A percentile compares a stretch with the other conserved stretches of the same genome.
These are phyloP conservation scores for Curvularia hawaiiensis DNA, from an alignment of 2,329 filamentous ascomycete genomes.

Conservation along the genomic window DNA sequence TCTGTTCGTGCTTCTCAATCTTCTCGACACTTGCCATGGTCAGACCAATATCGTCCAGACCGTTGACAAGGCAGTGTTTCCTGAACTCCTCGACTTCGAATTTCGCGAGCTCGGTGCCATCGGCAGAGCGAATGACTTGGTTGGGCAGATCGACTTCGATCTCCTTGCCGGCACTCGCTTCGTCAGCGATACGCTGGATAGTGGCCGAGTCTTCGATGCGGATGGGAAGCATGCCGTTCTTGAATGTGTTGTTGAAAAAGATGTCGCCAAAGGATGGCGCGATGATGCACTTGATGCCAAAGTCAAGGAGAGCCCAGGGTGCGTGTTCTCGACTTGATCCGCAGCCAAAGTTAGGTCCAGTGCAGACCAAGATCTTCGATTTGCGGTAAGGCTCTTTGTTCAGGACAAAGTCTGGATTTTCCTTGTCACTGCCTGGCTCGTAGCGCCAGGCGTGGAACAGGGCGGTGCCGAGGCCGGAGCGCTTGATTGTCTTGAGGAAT, in stretches of 20 bases:
- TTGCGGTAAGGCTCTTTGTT: slow-evolving; percentile 86
- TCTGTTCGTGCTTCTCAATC: slow-evolving; percentile 81
- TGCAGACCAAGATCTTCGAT: slow-evolving; percentile 88
- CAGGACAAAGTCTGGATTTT: slow-evolving; percentile 83
- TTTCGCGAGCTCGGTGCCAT: slow-evolving; percentile 72
- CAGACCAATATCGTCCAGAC: slow-evolving; percentile 92
- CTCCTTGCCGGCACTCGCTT: slow-evolving; percentile 80
- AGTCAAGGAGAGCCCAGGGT: slow-evolving; percentile 95
- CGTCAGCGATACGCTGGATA: slow-evolving; percentile 72
- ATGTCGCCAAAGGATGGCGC: slow-evolving; percentile 89
- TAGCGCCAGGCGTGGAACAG: slow-evolving; percentile 87
- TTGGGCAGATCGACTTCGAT: slow-evolving; percentile 88
- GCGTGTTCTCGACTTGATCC: slow-evolving; percentile 93
- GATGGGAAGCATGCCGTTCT: slow-evolving; percentile 98
- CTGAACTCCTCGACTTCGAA: slow-evolving; percentile 94
- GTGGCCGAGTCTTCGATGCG: slow-evolving; percentile 69
- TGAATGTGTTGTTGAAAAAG: slow-evolving; percentile 99
- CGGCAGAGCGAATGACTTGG: slow-evolving; percentile 78
- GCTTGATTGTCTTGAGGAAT: slow-evolving; percentile 99
- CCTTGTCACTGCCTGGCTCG: slow-evolving; percentile 65
- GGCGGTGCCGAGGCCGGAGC: slow-evolving; percentile 86
- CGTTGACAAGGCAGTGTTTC: slow-evolving; percentile 92
- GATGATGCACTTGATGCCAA: slow-evolving; percentile 93
- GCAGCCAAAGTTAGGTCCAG: slow-evolving; percentile 93
- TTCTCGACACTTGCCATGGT: slow-evolving; percentile 92